phyloP scores from a whole-genome alignment of 2,329 filamentous ascomycete genomes.

The Beauveria asiatica region DNA sequence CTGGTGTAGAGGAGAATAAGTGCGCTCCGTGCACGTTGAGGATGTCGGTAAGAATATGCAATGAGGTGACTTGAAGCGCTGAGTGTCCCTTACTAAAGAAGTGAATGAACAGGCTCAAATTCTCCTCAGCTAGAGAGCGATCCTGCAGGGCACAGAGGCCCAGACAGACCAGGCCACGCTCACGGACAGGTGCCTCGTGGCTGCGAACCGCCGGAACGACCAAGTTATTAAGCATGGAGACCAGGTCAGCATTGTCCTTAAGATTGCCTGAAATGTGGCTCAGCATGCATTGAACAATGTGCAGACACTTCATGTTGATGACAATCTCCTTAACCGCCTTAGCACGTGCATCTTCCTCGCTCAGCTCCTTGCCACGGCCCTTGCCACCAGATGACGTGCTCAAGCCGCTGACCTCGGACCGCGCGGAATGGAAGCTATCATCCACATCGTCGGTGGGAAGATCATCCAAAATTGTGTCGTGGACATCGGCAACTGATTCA shows the following conservation, averaged over 20 bases:
- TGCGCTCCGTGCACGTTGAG: constrained; percentile 80
- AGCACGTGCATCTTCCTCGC: constrained; percentile 57
- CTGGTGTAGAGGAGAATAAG: constrained; percentile 57
- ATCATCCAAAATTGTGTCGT: constrained; percentile 81
- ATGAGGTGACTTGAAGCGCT: constrained; percentile 75
- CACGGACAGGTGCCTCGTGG: constrained; percentile 85
- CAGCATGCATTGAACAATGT: constrained; percentile 96
- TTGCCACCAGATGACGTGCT: constrained; percentile 43
- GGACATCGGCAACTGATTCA: constrained; percentile 91
- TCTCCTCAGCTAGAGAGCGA: constrained; percentile 84
- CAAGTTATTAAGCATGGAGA: constrained; percentile 95
- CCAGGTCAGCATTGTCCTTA: constrained; percentile 82
- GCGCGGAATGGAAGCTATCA: constrained; percentile 86
- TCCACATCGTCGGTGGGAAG: constrained; percentile 46
- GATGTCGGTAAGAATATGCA: constrained; percentile 91
- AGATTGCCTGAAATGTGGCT: constrained; percentile 83
- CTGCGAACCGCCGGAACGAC: constrained; percentile 91
- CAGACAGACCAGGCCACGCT: constrained; percentile 80
- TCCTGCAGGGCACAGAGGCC: constrained; percentile 88
- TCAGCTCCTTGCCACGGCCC: constrained; percentile 34
- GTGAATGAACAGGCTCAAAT: constrained; percentile 86
- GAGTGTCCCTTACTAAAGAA: constrained; percentile 93
- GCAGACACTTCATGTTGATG: constrained; percentile 96
- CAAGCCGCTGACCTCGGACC: constrained; percentile 69
- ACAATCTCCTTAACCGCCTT: constrained; percentile 87